Conservation (phyloP, 1,139 yeast species). For the Pichia sp. region DNA sequence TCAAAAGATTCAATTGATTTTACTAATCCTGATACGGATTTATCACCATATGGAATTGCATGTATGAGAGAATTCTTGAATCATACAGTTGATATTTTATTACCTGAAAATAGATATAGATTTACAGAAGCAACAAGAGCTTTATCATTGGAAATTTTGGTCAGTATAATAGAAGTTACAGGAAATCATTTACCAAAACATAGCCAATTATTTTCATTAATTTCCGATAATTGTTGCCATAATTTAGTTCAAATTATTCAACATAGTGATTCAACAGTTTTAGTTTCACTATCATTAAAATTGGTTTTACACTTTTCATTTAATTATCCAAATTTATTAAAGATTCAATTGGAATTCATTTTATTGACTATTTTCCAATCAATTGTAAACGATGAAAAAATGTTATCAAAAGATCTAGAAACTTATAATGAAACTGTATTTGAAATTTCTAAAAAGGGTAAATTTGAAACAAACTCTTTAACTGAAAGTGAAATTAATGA, state of each 20-base stretch:
- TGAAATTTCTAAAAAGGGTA: slow-evolving; percentile 30
- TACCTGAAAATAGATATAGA: slow-evolving; percentile 76
- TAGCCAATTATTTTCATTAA: slow-evolving; percentile 57
- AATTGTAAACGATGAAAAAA: slow-evolving; percentile 37
- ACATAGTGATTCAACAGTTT: slow-evolving; percentile 54
- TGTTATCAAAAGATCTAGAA: slow-evolving; percentile 22
- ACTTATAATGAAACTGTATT: slow-evolving; percentile 24
- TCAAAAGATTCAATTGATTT: slow-evolving; percentile 6
- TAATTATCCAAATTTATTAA: slow-evolving; percentile 51
- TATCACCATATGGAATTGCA: slow-evolving; percentile 56
- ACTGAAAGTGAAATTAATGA: slow-evolving; percentile 24
- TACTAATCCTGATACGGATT: slow-evolving; percentile 24
- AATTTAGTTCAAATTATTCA: slow-evolving; percentile 77
- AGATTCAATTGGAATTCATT: slow-evolving; percentile 64
- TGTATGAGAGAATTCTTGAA: slow-evolving; percentile 66
- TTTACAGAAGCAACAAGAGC: slow-evolving; percentile 85
- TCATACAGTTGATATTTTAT: slow-evolving; percentile 73
- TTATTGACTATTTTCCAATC: slow-evolving; percentile 52
- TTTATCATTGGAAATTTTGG: slow-evolving; percentile 70
- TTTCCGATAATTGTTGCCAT: slow-evolving; percentile 77
- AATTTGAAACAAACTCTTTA: slow-evolving; percentile 33
- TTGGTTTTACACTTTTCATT: slow-evolving; percentile 63
- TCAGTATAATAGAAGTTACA: slow-evolving; percentile 75
- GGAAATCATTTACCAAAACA: slow-evolving; percentile 64
- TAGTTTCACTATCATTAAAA: slow-evolving; percentile 71